phyloP scores from a whole-genome alignment of 83 land plant genomes.

The Diphasiastrum complanatum region DNA sequence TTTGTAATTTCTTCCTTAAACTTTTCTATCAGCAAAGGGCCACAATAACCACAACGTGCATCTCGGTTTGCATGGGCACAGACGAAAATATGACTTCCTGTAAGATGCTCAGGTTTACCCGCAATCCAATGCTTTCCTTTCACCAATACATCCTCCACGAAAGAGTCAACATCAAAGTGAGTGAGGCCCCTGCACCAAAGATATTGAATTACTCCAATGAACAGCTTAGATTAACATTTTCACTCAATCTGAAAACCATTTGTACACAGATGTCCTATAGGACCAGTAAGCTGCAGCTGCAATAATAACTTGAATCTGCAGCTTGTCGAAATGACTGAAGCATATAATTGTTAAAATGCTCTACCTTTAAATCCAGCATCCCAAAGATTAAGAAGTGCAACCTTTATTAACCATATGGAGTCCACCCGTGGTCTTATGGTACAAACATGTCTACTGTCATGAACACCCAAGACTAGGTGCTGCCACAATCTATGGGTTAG shows the following conservation, averaged over 20 bases:
- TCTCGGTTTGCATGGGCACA: conserved; percentile 20
- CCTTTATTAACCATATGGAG: too few species aligned
- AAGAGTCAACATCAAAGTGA: conserved; percentile 7
- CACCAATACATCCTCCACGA: conserved; percentile 23
- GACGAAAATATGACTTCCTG: conserved; percentile 16
- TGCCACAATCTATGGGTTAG: too few species aligned
- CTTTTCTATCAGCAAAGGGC: conserved; percentile 11
- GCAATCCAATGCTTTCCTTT: not conserved
- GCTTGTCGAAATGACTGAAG: too few species aligned
- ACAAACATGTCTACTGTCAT: too few species aligned
- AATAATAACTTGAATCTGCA: too few species aligned
- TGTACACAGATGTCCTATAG: not conserved
- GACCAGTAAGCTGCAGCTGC: too few species aligned
- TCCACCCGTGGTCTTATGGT: too few species aligned
- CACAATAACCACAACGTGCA: conserved; percentile 10
- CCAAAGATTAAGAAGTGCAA: too few species aligned
- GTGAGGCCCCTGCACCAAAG: conserved; percentile 11
- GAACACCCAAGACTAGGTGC: too few species aligned
- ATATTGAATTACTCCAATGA: not conserved
- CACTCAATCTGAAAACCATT: not conserved
- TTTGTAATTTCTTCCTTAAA: conserved; percentile 9
- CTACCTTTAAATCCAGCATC: too few species aligned
- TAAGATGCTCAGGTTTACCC: conserved; percentile 8
- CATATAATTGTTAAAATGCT: too few species aligned
- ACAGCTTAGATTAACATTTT: not conserved